phyloP scores from a whole-genome alignment of 176 grass and related monocot species.

The Dactylis glomerata region DNA sequence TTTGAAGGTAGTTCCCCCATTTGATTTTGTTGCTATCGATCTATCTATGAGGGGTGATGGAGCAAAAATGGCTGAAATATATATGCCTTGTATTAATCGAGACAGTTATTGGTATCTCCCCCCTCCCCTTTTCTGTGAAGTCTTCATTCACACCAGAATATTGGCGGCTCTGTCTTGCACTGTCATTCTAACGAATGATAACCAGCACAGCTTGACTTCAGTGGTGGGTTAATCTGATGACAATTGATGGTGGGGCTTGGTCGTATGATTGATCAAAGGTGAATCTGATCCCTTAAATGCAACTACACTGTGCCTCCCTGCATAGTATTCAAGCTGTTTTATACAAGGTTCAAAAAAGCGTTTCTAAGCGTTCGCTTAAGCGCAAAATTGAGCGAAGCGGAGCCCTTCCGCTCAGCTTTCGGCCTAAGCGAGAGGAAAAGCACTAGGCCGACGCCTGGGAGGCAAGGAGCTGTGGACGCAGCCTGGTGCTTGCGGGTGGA shows the following conservation, averaged over 20 bases:
- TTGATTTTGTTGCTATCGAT: background rate
- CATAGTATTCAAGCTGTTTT: background rate
- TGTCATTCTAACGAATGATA: slow-evolving; percentile 8
- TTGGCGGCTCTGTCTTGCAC: slow-evolving; percentile 16
- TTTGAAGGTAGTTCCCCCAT: background rate
- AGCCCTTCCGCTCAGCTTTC: too few species aligned
- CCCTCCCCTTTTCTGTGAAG: background rate
- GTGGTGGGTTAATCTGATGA: background rate
- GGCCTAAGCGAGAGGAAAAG: too few species aligned
- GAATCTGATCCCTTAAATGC: background rate
- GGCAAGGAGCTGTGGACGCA: too few species aligned
- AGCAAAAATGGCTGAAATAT: background rate
- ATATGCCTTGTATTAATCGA: background rate
- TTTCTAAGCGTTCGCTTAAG: too few species aligned
- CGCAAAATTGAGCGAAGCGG: too few species aligned
- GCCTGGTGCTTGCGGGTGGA: too few species aligned
- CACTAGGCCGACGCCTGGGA: too few species aligned
- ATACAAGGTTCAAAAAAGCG: too few species aligned
- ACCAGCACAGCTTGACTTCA: slow-evolving; percentile 3
- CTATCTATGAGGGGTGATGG: background rate
- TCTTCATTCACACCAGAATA: background rate
- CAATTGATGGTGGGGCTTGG: background rate
- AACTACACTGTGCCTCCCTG: background rate
- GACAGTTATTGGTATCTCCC: background rate
- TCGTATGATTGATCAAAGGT: slow-evolving; percentile 17